phyloP scores from a whole-genome alignment of 495 filamentous ascomycete species.

The Mycothermus thermophilus region DNA sequence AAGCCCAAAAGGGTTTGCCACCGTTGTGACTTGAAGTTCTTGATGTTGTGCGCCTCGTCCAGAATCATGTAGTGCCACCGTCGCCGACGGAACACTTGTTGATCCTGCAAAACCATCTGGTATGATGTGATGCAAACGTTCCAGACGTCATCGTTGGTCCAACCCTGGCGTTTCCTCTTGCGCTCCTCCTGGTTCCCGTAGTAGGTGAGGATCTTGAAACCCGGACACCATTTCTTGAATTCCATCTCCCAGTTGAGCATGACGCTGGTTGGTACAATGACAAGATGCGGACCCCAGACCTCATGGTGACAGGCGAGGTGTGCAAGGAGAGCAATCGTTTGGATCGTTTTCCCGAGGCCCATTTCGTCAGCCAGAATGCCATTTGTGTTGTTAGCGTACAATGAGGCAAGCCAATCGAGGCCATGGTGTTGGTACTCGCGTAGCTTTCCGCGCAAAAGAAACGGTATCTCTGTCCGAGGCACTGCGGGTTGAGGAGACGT shows the following conservation, averaged over 20 bases:
- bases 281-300: conserved; percentile 90
- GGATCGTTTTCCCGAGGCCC: conserved; percentile 97
- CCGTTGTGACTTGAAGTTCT: conserved; percentile 93
- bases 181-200: conserved; percentile 90
- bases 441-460: conserved; percentile 77
- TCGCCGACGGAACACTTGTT: conserved; percentile 82
- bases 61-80: conserved; percentile 97
- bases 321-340: conserved; percentile 89
- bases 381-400: conserved; percentile 88
- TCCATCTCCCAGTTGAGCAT: conserved; percentile 99
- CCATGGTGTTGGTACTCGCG: conserved; percentile 96
- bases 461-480: conserved; percentile 64
- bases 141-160: conserved; percentile 81
- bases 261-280: conserved; percentile 94
- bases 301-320: conserved; percentile 84
- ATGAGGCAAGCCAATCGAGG: conserved; percentile 85
- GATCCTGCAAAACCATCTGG: conserved; percentile 86
- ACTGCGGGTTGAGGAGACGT: conserved; percentile 30
- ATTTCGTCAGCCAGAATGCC: conserved; percentile 99
- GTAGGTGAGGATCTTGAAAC: conserved; percentile 96
- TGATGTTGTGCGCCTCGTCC: conserved; percentile 98
- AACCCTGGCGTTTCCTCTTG: conserved; percentile 75
- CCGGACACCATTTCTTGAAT: conserved; percentile 98
- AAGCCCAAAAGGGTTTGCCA: conserved; percentile 93
- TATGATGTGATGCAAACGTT: conserved; percentile 97